Percentiles rank a stretch among this genome's conserved stretches.
Conservation (phyloP, 257 asterid genomes). For the Apocynum venetum region DNA sequence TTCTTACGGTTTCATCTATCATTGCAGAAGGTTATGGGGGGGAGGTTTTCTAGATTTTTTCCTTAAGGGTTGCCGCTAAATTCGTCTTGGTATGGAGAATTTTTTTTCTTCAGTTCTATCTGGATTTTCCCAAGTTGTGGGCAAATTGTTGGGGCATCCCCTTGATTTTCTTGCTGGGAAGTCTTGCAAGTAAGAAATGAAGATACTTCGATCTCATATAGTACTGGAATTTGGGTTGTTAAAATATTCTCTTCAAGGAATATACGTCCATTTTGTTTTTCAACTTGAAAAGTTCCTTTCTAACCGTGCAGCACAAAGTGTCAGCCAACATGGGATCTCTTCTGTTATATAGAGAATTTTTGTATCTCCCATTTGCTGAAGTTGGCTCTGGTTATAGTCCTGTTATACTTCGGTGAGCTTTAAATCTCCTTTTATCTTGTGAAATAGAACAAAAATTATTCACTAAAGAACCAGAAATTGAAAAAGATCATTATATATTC, state of each 20-base stretch:
- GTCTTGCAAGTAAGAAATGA: constrained; percentile 46
- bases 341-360: constrained; percentile 67
- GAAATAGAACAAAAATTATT: not conserved
- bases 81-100: constrained; percentile 40
- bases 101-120: constrained; percentile 40
- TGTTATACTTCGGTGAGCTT: constrained; percentile 54
- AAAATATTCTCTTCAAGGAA: not conserved
- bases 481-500: not conserved
- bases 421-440: not conserved
- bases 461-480: not conserved
- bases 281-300: not conserved
- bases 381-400: constrained; percentile 43
- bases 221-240: not conserved
- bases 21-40: not conserved
- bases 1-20: not conserved
- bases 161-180: constrained; percentile 72
- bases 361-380: constrained; percentile 58
- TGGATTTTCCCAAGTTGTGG: constrained; percentile 48
- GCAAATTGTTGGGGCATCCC: constrained; percentile 64
- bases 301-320: constrained; percentile 46
- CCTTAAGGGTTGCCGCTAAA: not conserved
- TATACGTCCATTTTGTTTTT: not conserved
- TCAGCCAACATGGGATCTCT: constrained; percentile 61
- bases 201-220: not conserved
- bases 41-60: not conserved